Evolutionary conservation across 768 basidiomycete species (phyloP).

Genomic region (Suillus discolor): DNA sequence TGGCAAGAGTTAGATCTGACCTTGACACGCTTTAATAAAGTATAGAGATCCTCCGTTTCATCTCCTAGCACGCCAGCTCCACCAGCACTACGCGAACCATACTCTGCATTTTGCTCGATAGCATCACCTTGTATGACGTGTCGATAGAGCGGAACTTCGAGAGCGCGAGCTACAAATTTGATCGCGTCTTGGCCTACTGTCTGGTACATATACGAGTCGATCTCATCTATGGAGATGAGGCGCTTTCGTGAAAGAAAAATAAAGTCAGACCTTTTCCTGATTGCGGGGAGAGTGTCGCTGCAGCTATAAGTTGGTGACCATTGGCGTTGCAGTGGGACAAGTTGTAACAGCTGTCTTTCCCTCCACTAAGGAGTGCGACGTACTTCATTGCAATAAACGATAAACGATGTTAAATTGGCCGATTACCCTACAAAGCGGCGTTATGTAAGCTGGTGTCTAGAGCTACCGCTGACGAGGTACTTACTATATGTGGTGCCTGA

Average conservation of each 20-base stretch:
- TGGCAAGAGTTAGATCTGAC: slow-evolving; percentile 41
- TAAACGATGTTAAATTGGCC: too few relatives aligned
- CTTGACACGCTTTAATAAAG: slow-evolving; percentile 73
- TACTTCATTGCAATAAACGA: slow-evolving; percentile 67
- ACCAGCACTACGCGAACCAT: slow-evolving; percentile 66
- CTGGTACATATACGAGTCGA: slow-evolving; percentile 98
- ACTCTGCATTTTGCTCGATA: slow-evolving; percentile 81
- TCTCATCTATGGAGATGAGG: slow-evolving; percentile 71
- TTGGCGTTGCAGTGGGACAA: slow-evolving; percentile 85
- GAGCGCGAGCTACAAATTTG: slow-evolving; percentile 78
- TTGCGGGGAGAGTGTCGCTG: slow-evolving; percentile 85
- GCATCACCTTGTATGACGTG: slow-evolving; percentile 80
- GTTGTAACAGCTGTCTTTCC: slow-evolving; percentile 98
- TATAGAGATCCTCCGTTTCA: slow-evolving; percentile 93
- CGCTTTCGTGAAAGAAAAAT: slow-evolving; percentile 13
- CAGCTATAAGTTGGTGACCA: slow-evolving; percentile 84
- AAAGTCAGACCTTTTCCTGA: slow-evolving; percentile 73
- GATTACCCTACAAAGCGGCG: too few relatives aligned
- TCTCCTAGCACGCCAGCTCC: slow-evolving; percentile 70
- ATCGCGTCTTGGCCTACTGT: slow-evolving; percentile 98
- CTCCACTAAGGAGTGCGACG: slow-evolving; percentile 92
- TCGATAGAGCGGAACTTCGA: slow-evolving; percentile 86
- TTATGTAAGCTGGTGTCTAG: too few relatives aligned
- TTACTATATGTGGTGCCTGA: too few relatives aligned
- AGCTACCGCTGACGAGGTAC: too few relatives aligned